Evolutionary conservation across 2,329 filamentous ascomycete genomes (phyloP).

Genomic region (Ophiostoma australiae): DNA sequence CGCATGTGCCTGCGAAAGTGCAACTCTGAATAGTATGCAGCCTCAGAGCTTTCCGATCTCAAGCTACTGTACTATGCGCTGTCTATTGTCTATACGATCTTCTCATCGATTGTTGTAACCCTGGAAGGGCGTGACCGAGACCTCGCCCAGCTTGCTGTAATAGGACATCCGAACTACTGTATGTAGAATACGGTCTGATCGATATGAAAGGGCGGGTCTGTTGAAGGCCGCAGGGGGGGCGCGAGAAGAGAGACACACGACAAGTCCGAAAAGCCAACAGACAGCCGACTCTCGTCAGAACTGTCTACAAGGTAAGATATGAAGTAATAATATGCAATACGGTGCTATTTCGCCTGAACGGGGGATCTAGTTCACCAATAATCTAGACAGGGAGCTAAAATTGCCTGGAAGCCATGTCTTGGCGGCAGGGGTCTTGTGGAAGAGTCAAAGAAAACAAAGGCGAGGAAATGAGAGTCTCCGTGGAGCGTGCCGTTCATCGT

Average conservation of each 20-base stretch:
- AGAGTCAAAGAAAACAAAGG: background rate
- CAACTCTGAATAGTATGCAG: background rate
- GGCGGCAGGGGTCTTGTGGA: background rate
- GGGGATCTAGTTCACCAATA: background rate
- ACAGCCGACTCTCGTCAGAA: background rate
- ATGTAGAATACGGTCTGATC: background rate
- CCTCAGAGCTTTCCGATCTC: background rate
- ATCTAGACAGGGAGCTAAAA: background rate
- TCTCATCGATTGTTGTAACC: no score
- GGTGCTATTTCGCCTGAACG: background rate
- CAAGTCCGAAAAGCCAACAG: background rate
- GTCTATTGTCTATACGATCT: no score
- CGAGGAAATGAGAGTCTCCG: background rate
- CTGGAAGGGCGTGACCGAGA: background rate
- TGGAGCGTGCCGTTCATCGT: no score
- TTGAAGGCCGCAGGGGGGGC: background rate
- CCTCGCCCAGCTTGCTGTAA: background rate
- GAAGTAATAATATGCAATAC: background rate
- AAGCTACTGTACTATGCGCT: background rate
- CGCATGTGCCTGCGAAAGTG: background rate
- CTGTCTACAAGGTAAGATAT: background rate
- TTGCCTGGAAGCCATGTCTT: background rate
- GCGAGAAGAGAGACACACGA: background rate
- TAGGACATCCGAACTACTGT: background rate
- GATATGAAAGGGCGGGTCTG: background rate